Percentiles rank a stretch among this genome's conserved stretches.
These are phyloP conservation scores for Echium plantagineum DNA, from an alignment of 257 asterid species.

Conservation along the genomic window DNA sequence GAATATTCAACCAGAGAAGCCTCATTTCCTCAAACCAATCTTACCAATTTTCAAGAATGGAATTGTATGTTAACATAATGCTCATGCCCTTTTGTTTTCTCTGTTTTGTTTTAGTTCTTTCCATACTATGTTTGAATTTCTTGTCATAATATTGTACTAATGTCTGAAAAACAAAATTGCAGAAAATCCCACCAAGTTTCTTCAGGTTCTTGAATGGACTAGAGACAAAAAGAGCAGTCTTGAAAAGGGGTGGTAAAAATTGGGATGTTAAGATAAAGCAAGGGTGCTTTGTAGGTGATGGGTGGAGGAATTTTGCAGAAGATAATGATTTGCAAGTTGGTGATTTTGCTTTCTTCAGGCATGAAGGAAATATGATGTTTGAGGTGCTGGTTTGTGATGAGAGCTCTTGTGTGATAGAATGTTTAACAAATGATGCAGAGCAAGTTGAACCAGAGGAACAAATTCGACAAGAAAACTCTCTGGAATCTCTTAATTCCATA, in stretches of 20 bases:
- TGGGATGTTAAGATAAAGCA: slow-evolving; percentile 10
- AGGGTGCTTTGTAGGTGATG: slow-evolving; percentile 1
- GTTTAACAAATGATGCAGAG: background rate
- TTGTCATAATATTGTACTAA: too few relatives aligned
- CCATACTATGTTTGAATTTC: too few relatives aligned
- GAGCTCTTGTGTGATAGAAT: background rate
- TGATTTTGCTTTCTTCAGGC: slow-evolving; percentile 11
- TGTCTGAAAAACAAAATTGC: background rate
- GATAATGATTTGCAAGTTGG: slow-evolving; percentile 13
- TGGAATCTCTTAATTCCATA: background rate
- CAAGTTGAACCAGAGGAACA: background rate
- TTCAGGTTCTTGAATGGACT: slow-evolving; percentile 9
- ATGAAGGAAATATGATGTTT: slow-evolving; percentile 15
- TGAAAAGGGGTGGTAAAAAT: slow-evolving; percentile 7
- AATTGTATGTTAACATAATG: background rate
- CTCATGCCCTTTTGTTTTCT: too few relatives aligned
- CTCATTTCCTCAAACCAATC: slow-evolving; percentile 16
- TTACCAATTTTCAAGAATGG: slow-evolving; percentile 12
- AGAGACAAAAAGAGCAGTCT: slow-evolving; percentile 1
- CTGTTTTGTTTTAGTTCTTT: too few relatives aligned
- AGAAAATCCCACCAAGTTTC: slow-evolving; percentile 10
- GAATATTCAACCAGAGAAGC: background rate
- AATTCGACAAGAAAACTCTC: background rate
- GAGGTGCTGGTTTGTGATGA: slow-evolving; percentile 9
- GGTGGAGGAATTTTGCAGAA: slow-evolving; percentile 10